Conservation (phyloP, 495 filamentous ascomycete genomes). For the Aspergillus avenaceus region DNA sequence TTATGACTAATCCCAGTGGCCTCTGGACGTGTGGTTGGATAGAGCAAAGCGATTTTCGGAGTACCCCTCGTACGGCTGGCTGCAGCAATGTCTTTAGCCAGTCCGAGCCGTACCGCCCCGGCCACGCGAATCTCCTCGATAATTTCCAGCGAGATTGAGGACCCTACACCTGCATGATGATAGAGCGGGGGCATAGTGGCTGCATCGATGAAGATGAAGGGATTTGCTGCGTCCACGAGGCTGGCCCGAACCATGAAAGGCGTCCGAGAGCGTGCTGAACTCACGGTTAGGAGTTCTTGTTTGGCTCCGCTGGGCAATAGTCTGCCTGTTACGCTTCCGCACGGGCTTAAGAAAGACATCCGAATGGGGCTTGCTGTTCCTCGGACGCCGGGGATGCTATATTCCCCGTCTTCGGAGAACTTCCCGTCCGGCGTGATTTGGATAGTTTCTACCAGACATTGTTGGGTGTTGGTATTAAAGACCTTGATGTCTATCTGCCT, state of each 20-base stretch:
- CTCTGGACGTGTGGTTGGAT: background rate
- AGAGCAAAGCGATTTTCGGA: slow-evolving; percentile 30
- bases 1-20: background rate
- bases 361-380: slow-evolving; percentile 23
- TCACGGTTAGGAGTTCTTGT: slow-evolving; percentile 17
- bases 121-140: slow-evolving; percentile 25
- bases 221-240: slow-evolving; percentile 30
- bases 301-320: slow-evolving; percentile 25
- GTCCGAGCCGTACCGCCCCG: slow-evolving; percentile 25
- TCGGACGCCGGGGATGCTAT: slow-evolving; percentile 22
- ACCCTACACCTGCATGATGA: background rate
- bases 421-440: slow-evolving; percentile 15
- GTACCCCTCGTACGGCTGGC: slow-evolving; percentile 19
- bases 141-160: background rate
- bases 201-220: slow-evolving; percentile 30
- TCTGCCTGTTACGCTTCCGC: slow-evolving; percentile 28
- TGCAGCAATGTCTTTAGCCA: slow-evolving; percentile 12
- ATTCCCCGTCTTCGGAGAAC: slow-evolving; percentile 23
- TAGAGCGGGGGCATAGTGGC: slow-evolving; percentile 13
- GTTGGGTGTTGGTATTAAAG: slow-evolving; percentile 29
- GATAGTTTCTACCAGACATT: slow-evolving; percentile 24
- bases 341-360: slow-evolving; percentile 24
- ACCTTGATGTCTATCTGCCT: slow-evolving; percentile 25
- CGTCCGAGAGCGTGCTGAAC: background rate
- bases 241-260: slow-evolving; percentile 17